These are phyloP conservation scores for Fraxinus paxiana DNA, from an alignment of 305 asterid species.

Conservation along the genomic window DNA sequence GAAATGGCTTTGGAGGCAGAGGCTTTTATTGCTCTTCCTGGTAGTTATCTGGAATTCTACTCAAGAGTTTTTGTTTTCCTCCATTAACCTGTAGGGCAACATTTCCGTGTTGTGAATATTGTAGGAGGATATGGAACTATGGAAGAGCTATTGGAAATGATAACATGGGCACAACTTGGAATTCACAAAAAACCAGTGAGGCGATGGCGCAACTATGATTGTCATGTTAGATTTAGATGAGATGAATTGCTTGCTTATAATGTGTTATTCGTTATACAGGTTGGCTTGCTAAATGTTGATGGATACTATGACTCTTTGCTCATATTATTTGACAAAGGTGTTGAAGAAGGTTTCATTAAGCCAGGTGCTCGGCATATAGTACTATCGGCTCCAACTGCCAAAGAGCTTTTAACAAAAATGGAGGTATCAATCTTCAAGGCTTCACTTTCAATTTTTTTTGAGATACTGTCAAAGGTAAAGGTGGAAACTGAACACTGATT, in stretches of 20 bases:
- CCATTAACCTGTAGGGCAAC: not conserved
- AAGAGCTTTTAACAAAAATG: conserved; percentile 69
- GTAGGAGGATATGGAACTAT: conserved; percentile 96
- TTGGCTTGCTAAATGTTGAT: conserved; percentile 89
- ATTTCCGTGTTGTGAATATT: conserved; percentile 11
- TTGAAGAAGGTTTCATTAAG: conserved; percentile 92
- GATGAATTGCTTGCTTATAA: not conserved
- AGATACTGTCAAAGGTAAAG: not conserved
- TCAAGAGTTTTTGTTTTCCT: not conserved
- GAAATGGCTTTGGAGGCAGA: conserved; percentile 88
- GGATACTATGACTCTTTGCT: conserved; percentile 83
- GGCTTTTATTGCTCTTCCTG: conserved; percentile 95
- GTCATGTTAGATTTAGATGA: not conserved
- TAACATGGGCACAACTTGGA: conserved; percentile 97
- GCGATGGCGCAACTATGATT: conserved; percentile 3
- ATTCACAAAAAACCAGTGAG: conserved; percentile 85
- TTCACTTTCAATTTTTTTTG: not conserved
- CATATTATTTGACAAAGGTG: conserved; percentile 85
- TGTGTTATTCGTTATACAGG: conserved; percentile 39
- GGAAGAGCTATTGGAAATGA: conserved; percentile 95
- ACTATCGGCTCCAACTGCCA: conserved; percentile 77
- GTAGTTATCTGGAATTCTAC: conserved; percentile 29
- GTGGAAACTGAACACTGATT: not conserved
- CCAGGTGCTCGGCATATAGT: conserved; percentile 80
- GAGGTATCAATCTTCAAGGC: conserved; percentile 48